Conservation (phyloP, 805 yeast genomes). For the Wickerhamomyces strasburgensis region DNA sequence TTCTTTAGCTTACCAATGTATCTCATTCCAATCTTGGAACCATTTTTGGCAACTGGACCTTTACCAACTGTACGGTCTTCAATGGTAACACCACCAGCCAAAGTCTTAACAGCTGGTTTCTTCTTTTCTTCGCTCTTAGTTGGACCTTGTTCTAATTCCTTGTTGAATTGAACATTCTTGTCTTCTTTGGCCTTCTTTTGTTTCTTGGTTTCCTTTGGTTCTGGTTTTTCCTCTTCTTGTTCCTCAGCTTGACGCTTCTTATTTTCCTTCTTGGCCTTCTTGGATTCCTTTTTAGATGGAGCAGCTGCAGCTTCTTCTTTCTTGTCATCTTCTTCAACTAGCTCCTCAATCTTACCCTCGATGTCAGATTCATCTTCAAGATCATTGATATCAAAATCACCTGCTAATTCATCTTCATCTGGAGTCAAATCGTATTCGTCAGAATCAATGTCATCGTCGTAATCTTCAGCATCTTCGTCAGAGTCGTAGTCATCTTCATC, state of each 20-base stretch:
- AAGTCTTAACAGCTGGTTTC: constrained; percentile 67
- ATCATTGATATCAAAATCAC: constrained; percentile 39
- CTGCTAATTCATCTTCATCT: constrained; percentile 65
- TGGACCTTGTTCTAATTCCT: constrained; percentile 94
- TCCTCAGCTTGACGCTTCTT: constrained; percentile 46
- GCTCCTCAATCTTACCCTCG: constrained; percentile 69
- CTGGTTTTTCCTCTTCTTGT: constrained; percentile 29
- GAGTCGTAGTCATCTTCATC: constrained; percentile 63
- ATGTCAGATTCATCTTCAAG: constrained; percentile 59
- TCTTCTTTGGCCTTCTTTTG: constrained; percentile 35
- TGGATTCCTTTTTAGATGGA: constrained; percentile 18
- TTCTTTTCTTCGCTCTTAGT: constrained; percentile 42
- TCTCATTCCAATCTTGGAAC: constrained; percentile 91
- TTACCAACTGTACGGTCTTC: constrained; percentile 91
- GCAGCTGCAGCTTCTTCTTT: constrained; percentile 13
- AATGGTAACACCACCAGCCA: constrained; percentile 87
- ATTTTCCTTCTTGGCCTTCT: constrained; percentile 17
- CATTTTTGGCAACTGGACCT: constrained; percentile 84
- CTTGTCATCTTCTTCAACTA: constrained; percentile 57
- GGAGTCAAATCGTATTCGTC: constrained; percentile 66
- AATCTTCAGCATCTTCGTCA: constrained; percentile 49
- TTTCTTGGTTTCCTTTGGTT: constrained; percentile 27
- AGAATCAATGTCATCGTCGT: constrained; percentile 35
- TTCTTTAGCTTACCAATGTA: constrained; percentile 96
- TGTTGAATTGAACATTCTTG: constrained; percentile 82